These are phyloP conservation scores for Pythium rishiriense DNA, from an alignment of 352 stramenopile genomes.

Conservation along the genomic window DNA sequence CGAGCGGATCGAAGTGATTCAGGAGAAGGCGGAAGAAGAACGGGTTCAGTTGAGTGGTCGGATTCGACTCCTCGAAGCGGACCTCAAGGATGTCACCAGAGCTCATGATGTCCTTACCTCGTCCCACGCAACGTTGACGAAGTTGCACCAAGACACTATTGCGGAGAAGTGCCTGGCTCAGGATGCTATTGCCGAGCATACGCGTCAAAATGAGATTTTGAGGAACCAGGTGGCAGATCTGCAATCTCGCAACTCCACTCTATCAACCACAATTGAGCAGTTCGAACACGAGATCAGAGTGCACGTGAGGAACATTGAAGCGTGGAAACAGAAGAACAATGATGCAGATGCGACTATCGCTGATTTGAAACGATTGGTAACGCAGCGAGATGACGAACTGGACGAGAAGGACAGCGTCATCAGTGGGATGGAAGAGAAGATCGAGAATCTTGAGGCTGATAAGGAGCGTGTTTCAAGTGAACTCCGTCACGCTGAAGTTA, in stretches of 20 bases:
- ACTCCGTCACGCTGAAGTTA: not conserved
- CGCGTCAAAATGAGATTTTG: not conserved
- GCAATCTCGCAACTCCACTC: not conserved
- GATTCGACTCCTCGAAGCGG: conserved; percentile 20
- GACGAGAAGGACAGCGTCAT: conserved; percentile 28
- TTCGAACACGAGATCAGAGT: not conserved
- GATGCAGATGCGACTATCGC: not conserved
- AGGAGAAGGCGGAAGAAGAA: conserved; percentile 18
- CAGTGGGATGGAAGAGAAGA: conserved; percentile 25
- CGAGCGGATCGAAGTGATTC: conserved; percentile 3
- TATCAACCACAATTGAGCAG: not conserved
- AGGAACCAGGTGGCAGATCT: not conserved
- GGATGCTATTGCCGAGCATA: not conserved
- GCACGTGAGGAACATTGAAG: conserved; percentile 1
- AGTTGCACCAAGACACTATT: conserved; percentile 5
- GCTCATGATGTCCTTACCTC: conserved; percentile 16
- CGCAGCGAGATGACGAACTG: conserved; percentile 20
- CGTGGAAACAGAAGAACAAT: conserved; percentile 5
- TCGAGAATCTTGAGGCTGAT: conserved; percentile 23
- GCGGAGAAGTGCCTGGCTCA: not conserved
- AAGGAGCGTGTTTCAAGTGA: not conserved
- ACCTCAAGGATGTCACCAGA: conserved; percentile 20
- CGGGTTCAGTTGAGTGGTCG: conserved; percentile 17
- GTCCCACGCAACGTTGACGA: conserved; percentile 9
- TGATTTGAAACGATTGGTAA: conserved; percentile 2